Evolutionary conservation across 2,329 filamentous ascomycete species (phyloP), one percentile per base, ranked within the genome.

Genomic region (Paecilomyces fulvus): DNA sequence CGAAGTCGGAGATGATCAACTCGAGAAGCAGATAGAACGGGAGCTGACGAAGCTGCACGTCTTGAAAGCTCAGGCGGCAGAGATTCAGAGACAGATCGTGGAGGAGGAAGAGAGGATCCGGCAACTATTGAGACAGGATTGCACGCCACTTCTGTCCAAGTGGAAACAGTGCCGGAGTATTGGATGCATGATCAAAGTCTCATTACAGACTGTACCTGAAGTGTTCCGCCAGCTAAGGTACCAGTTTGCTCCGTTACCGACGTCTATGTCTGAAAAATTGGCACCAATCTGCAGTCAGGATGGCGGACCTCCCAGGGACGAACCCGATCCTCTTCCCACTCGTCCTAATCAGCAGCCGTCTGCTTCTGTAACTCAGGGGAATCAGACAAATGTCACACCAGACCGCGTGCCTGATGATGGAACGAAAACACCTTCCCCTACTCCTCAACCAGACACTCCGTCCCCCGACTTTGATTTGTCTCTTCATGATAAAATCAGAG

Each of bases 171-270:
- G 65, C 54, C 52, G 56, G 8, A 63, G 49, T 51, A 51, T 72
- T 33, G 61, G 61, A 52, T 73, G 70, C 59, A 64, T 67, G 43
- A 58, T 68, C 50, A 60, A 65, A 25, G 64, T 63, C 17, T 66
- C 66, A 2, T 60, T 69, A 30, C 61, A 63, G 21, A 65, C 66
- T 51, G 59, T 67, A 3, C 68, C 70, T 1, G 61, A 64, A 25
- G 55, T 69, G 14, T 61, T 67, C 33, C 62, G 63, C 37, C 59
- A 65, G 2, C 53, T 71, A 43, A 63, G 61, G 21, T 63, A 66
- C 58, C 62, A 63, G 28, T 68, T 70, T 54, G 63, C 62, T 12
- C 60, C 66, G 3, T 53, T 65, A 14, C 61, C 61, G 2, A 56
- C 59, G 6, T 61, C 59, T 8, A 54, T 60, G n/a, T 59, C 62